Evolutionary conservation across 164 flowering plant species (phyloP).

Genomic region (Umbilicus rupestris): DNA sequence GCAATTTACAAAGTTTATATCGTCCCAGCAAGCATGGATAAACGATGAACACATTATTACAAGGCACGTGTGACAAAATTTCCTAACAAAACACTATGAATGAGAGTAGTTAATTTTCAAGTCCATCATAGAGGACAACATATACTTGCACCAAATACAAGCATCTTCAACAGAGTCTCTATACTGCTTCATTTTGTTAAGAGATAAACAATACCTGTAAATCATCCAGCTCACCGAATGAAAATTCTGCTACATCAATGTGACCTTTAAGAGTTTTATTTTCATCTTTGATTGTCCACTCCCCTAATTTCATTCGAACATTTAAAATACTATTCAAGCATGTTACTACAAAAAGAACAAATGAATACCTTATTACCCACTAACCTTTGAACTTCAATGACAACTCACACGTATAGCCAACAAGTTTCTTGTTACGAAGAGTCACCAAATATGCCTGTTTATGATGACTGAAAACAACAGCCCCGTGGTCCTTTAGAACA

Average conservation of each 20-base stretch:
- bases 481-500: neutral
- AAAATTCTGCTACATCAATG: conserved; percentile 64
- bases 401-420: conserved; percentile 80
- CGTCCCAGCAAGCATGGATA: no score
- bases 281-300: conserved; percentile 65
- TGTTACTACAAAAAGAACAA: neutral
- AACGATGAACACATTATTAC: no score
- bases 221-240: conserved; percentile 89
- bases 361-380: neutral
- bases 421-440: conserved; percentile 87
- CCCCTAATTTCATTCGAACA: conserved; percentile 36
- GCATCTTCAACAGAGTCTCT: no score
- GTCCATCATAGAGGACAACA: no score
- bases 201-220: conserved; percentile 48
- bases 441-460: conserved; percentile 86
- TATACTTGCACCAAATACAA: no score
- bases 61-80: no score
- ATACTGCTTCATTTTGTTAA: neutral
- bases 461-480: conserved; percentile 8
- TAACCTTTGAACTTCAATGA: conserved; percentile 65
- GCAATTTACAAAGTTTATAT: no score
- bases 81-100: no score
- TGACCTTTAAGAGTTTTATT: conserved; percentile 48
- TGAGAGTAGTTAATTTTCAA: no score
- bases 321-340: neutral